These are phyloP conservation scores for Fusarium albosuccineum DNA, from an alignment of 2,329 filamentous ascomycete species.

Conservation along the genomic window DNA sequence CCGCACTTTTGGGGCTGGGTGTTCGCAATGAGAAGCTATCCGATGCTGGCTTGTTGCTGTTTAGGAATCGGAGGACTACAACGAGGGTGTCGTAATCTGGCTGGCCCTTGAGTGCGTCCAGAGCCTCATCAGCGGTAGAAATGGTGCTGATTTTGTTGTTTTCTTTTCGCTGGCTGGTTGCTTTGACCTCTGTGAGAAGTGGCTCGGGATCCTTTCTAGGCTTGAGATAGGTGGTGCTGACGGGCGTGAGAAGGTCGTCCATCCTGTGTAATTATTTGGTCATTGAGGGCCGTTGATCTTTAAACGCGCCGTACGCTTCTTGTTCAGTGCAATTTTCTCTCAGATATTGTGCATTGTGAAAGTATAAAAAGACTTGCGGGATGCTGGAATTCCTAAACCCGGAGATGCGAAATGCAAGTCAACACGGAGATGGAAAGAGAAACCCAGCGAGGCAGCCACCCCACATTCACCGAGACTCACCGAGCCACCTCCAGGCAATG, in stretches of 20 bases:
- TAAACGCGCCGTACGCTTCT: no score
- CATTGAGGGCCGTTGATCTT: not conserved
- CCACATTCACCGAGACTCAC: constrained; percentile 53
- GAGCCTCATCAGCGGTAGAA: constrained; percentile 61
- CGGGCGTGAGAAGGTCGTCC: constrained; percentile 68
- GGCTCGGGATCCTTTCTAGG: constrained; percentile 52
- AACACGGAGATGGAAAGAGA: not conserved
- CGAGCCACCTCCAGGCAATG: constrained; percentile 43
- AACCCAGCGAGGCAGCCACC: constrained; percentile 38
- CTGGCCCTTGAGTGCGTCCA: constrained; percentile 72
- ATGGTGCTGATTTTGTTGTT: constrained; percentile 21
- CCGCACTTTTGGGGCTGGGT: constrained; percentile 77
- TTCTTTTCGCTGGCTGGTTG: constrained; percentile 24
- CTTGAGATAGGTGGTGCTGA: constrained; percentile 65
- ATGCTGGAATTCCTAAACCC: not conserved
- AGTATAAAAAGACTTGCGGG: no score
- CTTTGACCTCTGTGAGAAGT: constrained; percentile 54
- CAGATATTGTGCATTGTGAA: no score
- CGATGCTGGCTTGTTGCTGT: constrained; percentile 38
- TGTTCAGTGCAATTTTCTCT: no score
- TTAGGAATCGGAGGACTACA: constrained; percentile 66
- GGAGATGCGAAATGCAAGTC: no score
- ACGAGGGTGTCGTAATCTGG: constrained; percentile 71
- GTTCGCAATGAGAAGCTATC: constrained; percentile 44
- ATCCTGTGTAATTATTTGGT: constrained; percentile 52